Evolutionary conservation across 148 eudicot genomes (phyloP).

Genomic region (Gaultheria prostrata): DNA sequence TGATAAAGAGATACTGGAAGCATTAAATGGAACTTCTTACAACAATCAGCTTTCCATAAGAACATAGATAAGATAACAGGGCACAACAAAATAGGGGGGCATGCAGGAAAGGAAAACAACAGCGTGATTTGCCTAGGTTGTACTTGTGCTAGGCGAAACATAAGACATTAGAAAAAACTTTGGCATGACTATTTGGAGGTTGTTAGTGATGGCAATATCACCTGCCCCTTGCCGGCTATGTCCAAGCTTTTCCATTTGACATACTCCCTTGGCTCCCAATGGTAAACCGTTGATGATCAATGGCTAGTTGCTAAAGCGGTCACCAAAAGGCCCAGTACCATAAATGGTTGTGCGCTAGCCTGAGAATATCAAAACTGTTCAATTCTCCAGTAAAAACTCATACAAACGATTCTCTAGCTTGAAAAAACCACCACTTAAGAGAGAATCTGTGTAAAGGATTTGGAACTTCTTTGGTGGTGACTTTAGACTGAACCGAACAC

Average conservation of each 20-base stretch:
- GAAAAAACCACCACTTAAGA: neutral
- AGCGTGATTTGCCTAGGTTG: neutral
- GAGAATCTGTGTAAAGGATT: neutral
- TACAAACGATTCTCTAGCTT: neutral
- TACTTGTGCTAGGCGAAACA: neutral
- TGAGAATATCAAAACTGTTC: conserved; percentile 23
- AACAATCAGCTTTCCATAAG: neutral
- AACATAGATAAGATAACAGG: neutral
- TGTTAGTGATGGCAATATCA: neutral
- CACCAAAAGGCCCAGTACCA: conserved; percentile 81
- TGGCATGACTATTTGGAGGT: too few species aligned
- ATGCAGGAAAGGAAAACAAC: neutral
- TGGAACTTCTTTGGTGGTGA: neutral
- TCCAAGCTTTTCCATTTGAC: neutral
- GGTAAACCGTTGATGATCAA: conserved; percentile 7
- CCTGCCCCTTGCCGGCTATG: neutral
- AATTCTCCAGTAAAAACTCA: neutral
- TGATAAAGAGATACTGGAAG: too few species aligned
- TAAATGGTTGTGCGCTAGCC: conserved; percentile 97
- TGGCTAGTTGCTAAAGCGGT: conserved; percentile 84
- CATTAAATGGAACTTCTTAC: neutral
- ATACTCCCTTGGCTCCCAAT: neutral
- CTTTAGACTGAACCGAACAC: neutral
- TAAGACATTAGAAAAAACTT: neutral
- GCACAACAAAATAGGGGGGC: neutral